These are phyloP conservation scores for Stephania cephalantha DNA, from an alignment of 164 flowering plant species.

Conservation along the genomic window DNA sequence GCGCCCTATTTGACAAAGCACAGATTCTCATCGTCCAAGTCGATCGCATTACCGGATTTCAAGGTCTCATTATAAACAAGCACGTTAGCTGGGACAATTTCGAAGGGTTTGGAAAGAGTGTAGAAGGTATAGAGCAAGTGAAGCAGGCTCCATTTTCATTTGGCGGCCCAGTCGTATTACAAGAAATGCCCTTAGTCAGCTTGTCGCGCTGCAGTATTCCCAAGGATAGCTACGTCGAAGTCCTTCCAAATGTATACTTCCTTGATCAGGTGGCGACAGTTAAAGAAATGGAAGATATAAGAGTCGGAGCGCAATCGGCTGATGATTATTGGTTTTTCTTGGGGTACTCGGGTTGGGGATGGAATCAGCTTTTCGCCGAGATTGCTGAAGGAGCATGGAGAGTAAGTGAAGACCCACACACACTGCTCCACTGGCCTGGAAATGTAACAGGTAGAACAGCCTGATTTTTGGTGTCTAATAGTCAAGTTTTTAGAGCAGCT, in stretches of 20 bases:
- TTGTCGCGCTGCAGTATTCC: conserved; percentile 26
- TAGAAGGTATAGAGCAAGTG: conserved; percentile 37
- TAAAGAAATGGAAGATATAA: conserved; percentile 35
- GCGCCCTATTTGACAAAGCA: conserved; percentile 62
- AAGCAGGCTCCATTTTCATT: conserved; percentile 66
- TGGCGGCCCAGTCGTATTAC: conserved; percentile 68
- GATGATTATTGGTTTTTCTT: conserved; percentile 75
- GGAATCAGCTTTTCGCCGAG: conserved; percentile 77
- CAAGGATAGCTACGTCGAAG: conserved; percentile 31
- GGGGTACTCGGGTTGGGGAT: conserved; percentile 76
- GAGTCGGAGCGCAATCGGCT: conserved; percentile 37
- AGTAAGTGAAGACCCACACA: conserved; percentile 17
- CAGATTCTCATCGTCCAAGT: conserved; percentile 63
- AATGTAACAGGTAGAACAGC: neutral
- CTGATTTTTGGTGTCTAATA: neutral
- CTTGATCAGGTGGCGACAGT: conserved; percentile 52
- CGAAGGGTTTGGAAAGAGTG: conserved; percentile 33
- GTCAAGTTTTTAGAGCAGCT: no score
- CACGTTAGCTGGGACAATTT: conserved; percentile 62
- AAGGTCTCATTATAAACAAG: conserved; percentile 77
- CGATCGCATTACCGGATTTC: conserved; percentile 47
- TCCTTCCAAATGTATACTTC: conserved; percentile 52
- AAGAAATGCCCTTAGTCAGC: conserved; percentile 59
- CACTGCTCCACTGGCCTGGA: conserved; percentile 39
- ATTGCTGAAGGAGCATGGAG: conserved; percentile 72